Evolutionary conservation across 176 grass and related monocot species (phyloP), one percentile per base, ranked within the genome.

Genomic region (Thalia dealbata): DNA sequence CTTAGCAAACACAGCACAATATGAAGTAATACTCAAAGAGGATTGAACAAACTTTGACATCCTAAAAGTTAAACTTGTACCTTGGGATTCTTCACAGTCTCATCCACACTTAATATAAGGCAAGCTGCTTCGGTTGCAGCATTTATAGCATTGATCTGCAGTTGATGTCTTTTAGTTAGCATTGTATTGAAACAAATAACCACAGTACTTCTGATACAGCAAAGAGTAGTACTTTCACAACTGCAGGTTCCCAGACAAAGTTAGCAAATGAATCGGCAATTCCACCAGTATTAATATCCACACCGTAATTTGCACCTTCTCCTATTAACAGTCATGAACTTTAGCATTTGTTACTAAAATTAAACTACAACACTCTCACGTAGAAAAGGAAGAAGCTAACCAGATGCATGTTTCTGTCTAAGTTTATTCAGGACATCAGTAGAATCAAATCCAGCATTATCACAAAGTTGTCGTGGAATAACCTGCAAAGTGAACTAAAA

Each of bases 201-300:
- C 32, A 38, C 32, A 38, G 4, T 38, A 38, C 1, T 38, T 38
- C 32, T 38, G 32, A 38, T 38, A 2, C 3, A 38, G 32, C 32
- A 38, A 38, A 78, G 18, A 78, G 45, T 44, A 70, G 12, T 95
- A 95, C 95, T 85, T 99, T 99, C 26, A 99, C 95, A 67, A 99
- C 87, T 66, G 95, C 81, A 95, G 95, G 95, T 80, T 99, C 95
- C 95, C 95, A 99, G 43, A 99, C 95, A 68, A 99, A 99, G 59
- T 99, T 99, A 48, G 87, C 90, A 70, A 85, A 91, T 28, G 95
- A 95, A 95, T 99, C 90, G 0, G 85, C 45, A 80, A 99, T 91
- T 83, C 95, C 95, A 32, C 95, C 95, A 70, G 90, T 91, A 72
- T 85, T 90, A 59, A 96, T 90, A 76, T 96, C 93, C 24, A 96